These are phyloP conservation scores for Fusarium brachygibbosum DNA, from an alignment of 2,329 filamentous ascomycete genomes.

Conservation along the genomic window DNA sequence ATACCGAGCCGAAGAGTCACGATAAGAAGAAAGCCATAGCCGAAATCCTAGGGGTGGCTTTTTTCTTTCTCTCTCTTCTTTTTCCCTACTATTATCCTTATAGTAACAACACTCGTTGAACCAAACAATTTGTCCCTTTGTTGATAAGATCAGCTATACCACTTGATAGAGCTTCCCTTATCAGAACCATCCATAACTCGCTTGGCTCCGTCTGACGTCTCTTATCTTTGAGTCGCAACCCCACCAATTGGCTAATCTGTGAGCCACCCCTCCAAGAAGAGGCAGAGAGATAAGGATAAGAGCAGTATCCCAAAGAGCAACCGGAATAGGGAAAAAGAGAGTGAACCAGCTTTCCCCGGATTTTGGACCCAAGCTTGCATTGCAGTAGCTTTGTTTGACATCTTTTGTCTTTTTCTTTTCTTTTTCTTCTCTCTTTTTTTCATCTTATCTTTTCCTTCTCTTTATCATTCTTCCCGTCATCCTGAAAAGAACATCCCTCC, in stretches of 20 bases:
- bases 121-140: neutral
- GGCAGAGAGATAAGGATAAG: constrained; percentile 45
- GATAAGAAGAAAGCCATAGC: constrained; percentile 36
- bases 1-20: constrained; percentile 19
- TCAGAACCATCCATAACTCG: constrained; percentile 18
- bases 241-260: constrained; percentile 42
- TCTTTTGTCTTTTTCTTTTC: constrained; percentile 16
- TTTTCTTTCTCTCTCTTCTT: neutral
- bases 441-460: constrained; percentile 20
- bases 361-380: constrained; percentile 29
- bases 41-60: constrained; percentile 28
- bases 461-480: constrained; percentile 11
- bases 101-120: constrained; percentile 33
- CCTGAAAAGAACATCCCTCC: neutral
- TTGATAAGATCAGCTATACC: constrained; percentile 25
- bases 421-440: constrained; percentile 18
- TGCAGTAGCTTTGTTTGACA: constrained; percentile 20
- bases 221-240: constrained; percentile 45
- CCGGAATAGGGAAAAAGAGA: constrained; percentile 13
- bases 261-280: constrained; percentile 18
- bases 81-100: neutral
- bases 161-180: constrained; percentile 26
- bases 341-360: constrained; percentile 29
- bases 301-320: constrained; percentile 14
- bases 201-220: constrained; percentile 10